Evolutionary conservation across 2,329 filamentous ascomycete genomes (phyloP).

Genomic region (Domatiomyces globalis): DNA sequence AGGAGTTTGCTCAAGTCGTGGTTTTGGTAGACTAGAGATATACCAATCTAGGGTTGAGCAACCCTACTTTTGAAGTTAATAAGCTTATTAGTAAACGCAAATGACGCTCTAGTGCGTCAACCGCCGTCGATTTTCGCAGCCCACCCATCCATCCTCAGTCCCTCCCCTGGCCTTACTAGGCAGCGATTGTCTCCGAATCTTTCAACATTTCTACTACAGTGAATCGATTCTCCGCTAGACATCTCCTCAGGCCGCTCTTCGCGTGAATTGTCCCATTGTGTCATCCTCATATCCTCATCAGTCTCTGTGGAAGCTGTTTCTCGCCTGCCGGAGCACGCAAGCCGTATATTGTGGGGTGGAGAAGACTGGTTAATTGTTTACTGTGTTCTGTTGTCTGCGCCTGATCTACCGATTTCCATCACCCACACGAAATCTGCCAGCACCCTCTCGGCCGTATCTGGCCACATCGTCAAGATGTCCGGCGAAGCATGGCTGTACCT

Average conservation of each 20-base stretch:
- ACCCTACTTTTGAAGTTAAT: too few species aligned
- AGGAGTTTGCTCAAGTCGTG: too few species aligned
- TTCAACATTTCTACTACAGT: too few species aligned
- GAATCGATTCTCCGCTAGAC: background rate
- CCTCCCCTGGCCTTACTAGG: too few species aligned
- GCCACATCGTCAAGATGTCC: conserved; percentile 52
- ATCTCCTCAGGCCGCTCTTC: background rate
- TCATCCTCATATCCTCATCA: background rate
- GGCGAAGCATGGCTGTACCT: conserved; percentile 98
- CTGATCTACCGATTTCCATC: too few species aligned
- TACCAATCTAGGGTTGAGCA: too few species aligned
- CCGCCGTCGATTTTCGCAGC: background rate
- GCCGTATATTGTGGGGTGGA: background rate
- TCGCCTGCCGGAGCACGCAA: background rate
- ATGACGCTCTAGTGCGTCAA: background rate
- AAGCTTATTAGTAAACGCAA: too few species aligned
- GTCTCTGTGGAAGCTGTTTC: background rate
- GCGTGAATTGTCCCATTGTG: background rate
- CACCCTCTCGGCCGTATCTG: background rate
- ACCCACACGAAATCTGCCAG: background rate
- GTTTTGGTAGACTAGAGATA: too few species aligned
- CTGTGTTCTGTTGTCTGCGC: too few species aligned
- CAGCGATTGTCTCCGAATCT: too few species aligned
- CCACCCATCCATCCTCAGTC: background rate
- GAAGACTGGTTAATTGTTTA: background rate